phyloP scores from a whole-genome alignment of 371 early-diverging fungal genomes.

The Syncephalastrum racemosum region DNA sequence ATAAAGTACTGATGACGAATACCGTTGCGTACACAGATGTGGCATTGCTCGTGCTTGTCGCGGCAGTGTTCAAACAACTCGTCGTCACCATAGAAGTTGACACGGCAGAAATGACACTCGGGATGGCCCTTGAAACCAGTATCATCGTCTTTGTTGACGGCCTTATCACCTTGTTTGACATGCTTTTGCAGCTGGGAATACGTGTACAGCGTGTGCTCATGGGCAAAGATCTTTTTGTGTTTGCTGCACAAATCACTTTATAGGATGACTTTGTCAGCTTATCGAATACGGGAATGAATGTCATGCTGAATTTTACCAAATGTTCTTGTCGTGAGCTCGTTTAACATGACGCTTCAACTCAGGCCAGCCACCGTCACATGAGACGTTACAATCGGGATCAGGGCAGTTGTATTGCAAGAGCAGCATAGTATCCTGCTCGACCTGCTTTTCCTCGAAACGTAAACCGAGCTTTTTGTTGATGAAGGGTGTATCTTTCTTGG shows the following conservation, averaged over 20 bases:
- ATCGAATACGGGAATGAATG: no score
- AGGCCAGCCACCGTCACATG: slow-evolving; percentile 75
- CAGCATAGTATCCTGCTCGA: slow-evolving; percentile 70
- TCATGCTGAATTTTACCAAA: slow-evolving; percentile 64
- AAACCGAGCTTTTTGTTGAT: slow-evolving; percentile 70
- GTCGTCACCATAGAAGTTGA: slow-evolving; percentile 83
- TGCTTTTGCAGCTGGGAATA: slow-evolving; percentile 69
- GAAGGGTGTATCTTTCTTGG: slow-evolving; percentile 42
- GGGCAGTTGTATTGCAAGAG: slow-evolving; percentile 87
- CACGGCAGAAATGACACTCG: slow-evolving; percentile 85
- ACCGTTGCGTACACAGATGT: slow-evolving; percentile 76
- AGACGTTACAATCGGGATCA: slow-evolving; percentile 67
- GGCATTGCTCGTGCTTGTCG: slow-evolving; percentile 93
- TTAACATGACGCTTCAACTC: slow-evolving; percentile 83
- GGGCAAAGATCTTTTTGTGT: slow-evolving; percentile 88
- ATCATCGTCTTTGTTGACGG: slow-evolving; percentile 58
- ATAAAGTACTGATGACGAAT: slow-evolving; percentile 83
- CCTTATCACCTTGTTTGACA: slow-evolving; percentile 62
- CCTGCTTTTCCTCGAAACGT: slow-evolving; percentile 72
- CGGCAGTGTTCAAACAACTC: slow-evolving; percentile 92
- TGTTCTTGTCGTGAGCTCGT: slow-evolving; percentile 64
- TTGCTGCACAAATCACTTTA: slow-evolving; percentile 81
- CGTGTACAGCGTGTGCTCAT: slow-evolving; percentile 85
- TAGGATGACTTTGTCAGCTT: not conserved
- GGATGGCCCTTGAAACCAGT: slow-evolving; percentile 93